phyloP scores from a whole-genome alignment of 2,329 filamentous ascomycete species.

The Penicillium hordei region DNA sequence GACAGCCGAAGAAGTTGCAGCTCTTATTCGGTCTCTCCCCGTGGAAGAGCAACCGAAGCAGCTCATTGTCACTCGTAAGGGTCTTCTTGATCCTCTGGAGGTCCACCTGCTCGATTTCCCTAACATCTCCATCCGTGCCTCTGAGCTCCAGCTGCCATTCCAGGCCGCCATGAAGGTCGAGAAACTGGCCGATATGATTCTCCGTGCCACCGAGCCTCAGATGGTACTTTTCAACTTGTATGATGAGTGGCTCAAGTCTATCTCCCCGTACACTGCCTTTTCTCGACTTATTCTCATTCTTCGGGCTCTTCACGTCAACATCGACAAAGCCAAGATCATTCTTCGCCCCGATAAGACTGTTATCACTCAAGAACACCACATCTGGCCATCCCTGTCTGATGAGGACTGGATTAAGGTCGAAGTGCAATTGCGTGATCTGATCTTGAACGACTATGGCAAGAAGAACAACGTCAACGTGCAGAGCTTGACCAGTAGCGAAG shows the following conservation, averaged over 20 bases:
- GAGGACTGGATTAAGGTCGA: conserved; percentile 99
- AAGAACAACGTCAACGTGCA: conserved; percentile 99
- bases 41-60: conserved; percentile 99
- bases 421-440: conserved; percentile 89
- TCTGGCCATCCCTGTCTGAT: conserved; percentile 91
- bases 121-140: conserved; percentile 97
- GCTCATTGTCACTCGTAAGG: conserved; percentile 96
- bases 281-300: conserved; percentile 91
- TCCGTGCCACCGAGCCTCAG: conserved; percentile 96
- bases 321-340: conserved; percentile 96
- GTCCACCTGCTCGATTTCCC: conserved; percentile 98
- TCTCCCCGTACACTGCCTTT: conserved; percentile 98
- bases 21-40: conserved; percentile 88
- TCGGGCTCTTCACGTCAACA: conserved; percentile 93
- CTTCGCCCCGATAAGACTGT: conserved; percentile 95
- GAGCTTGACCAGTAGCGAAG: conserved; percentile 92
- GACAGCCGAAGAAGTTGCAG: conserved; percentile 98
- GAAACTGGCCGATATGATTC: conserved; percentile 98
- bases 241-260: conserved; percentile 97
- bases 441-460: conserved; percentile 97
- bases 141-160: conserved; percentile 95
- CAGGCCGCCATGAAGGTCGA: conserved; percentile 99
- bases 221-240: conserved; percentile 99
- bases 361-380: conserved; percentile 97
- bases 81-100: conserved; percentile 92